These are phyloP conservation scores for Dimocarpus longan DNA, from an alignment of 345 rosid species.

Conservation along the genomic window DNA sequence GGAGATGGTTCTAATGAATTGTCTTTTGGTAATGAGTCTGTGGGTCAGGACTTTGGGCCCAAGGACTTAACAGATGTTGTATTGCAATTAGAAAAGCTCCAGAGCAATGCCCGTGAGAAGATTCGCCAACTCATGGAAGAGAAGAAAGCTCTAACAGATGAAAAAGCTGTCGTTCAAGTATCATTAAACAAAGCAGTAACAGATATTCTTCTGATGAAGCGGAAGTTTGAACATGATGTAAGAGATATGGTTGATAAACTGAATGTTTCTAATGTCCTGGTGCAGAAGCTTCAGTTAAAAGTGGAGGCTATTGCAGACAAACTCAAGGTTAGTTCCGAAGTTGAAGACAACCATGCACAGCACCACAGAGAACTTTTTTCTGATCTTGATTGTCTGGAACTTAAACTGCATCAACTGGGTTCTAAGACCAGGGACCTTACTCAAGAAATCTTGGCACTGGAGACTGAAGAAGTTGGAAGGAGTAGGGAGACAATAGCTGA, in stretches of 20 bases:
- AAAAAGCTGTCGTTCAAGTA: slow-evolving; percentile 50
- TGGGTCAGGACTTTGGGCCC: slow-evolving; percentile 40
- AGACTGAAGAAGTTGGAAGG: slow-evolving; percentile 58
- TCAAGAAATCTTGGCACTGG: slow-evolving; percentile 55
- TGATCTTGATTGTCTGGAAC: slow-evolving; percentile 56
- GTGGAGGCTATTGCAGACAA: slow-evolving; percentile 56
- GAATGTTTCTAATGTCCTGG: slow-evolving; percentile 44
- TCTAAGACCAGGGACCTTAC: slow-evolving; percentile 55
- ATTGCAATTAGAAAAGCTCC: slow-evolving; percentile 51
- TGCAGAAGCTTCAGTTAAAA: slow-evolving; percentile 66
- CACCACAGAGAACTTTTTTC: slow-evolving; percentile 51
- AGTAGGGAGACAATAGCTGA: slow-evolving; percentile 58
- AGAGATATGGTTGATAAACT: slow-evolving; percentile 47
- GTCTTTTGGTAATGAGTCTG: slow-evolving; percentile 33
- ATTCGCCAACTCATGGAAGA: slow-evolving; percentile 54
- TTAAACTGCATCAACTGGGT: slow-evolving; percentile 55
- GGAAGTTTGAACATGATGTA: slow-evolving; percentile 53
- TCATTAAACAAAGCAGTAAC: slow-evolving; percentile 51
- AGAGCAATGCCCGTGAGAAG: slow-evolving; percentile 50
- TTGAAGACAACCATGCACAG: slow-evolving; percentile 54
- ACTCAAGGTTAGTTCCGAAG: slow-evolving; percentile 52
- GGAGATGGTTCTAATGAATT: slow-evolving; percentile 38
- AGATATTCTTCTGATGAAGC: slow-evolving; percentile 51
- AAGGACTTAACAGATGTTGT: slow-evolving; percentile 40
- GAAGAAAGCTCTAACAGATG: slow-evolving; percentile 51